phyloP scores from a whole-genome alignment of 31 red algal species.

The Pterothamnion heteromorphum region DNA sequence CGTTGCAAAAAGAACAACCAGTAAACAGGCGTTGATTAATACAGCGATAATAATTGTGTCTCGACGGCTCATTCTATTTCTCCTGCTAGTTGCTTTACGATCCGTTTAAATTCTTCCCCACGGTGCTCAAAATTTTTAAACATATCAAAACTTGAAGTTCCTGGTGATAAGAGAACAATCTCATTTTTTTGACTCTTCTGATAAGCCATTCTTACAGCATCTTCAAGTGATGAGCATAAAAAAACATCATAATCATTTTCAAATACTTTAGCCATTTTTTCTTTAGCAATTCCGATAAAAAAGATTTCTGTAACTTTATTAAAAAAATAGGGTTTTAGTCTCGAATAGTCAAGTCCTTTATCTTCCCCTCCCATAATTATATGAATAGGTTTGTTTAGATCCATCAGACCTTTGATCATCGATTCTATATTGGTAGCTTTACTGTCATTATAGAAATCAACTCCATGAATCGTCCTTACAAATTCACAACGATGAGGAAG shows the following conservation, averaged over 20 bases:
- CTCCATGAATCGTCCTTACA: background rate
- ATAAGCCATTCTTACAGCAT: background rate
- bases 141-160: background rate
- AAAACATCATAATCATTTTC: background rate
- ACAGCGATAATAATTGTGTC: too few relatives aligned
- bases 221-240: background rate
- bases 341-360: background rate
- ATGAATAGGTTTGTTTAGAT: background rate
- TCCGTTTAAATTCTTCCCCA: background rate
- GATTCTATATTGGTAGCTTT: constrained; percentile 12
- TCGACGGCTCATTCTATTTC: too few relatives aligned
- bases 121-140: constrained; percentile 30
- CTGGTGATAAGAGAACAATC: constrained; percentile 12
- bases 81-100: too few relatives aligned
- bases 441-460: constrained; percentile 11
- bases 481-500: background rate
- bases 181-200: background rate
- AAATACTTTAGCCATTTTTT: background rate
- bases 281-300: background rate
- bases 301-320: background rate
- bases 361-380: background rate
- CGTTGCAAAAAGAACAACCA: too few relatives aligned
- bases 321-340: background rate
- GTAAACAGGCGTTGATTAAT: too few relatives aligned
- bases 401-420: background rate